These are phyloP conservation scores for Cladosporium halotolerans DNA, from an alignment of 2,329 filamentous ascomycete genomes.

Conservation along the genomic window DNA sequence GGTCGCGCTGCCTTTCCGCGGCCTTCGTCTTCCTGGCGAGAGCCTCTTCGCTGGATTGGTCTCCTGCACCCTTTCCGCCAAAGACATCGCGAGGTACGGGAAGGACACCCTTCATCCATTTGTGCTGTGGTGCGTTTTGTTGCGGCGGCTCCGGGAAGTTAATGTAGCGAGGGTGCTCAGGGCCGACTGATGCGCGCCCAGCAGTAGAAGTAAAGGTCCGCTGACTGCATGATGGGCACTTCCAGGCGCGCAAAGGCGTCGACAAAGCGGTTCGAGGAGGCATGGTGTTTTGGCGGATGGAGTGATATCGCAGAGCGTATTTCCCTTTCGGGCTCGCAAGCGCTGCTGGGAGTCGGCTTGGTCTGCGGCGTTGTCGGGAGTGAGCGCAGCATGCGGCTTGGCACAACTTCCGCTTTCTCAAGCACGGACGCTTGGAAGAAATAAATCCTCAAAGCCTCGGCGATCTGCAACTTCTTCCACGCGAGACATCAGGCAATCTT, in stretches of 20 bases:
- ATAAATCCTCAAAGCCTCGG: background rate
- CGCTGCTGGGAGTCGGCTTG: background rate
- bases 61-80: constrained; percentile 45
- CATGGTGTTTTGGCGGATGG: constrained; percentile 28
- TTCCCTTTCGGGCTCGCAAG: background rate
- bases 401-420: too few relatives aligned
- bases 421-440: too few relatives aligned
- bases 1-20: constrained; percentile 26
- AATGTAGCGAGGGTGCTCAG: constrained; percentile 84
- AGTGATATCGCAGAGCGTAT: background rate
- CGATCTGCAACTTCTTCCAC: background rate
- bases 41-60: constrained; percentile 43
- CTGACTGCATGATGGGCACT: constrained; percentile 30
- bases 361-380: background rate
- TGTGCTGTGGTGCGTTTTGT: constrained; percentile 48
- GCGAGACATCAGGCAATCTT: constrained; percentile 10
- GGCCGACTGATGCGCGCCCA: constrained; percentile 52
- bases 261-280: constrained; percentile 33
- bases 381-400: background rate
- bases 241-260: constrained; percentile 27
- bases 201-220: constrained; percentile 43
- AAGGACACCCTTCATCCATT: constrained; percentile 65
- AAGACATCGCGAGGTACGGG: constrained; percentile 82
- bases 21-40: constrained; percentile 21
- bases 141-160: constrained; percentile 73